Conservation (phyloP, 306 rosid species). For the Glycyrrhiza uralensis region DNA sequence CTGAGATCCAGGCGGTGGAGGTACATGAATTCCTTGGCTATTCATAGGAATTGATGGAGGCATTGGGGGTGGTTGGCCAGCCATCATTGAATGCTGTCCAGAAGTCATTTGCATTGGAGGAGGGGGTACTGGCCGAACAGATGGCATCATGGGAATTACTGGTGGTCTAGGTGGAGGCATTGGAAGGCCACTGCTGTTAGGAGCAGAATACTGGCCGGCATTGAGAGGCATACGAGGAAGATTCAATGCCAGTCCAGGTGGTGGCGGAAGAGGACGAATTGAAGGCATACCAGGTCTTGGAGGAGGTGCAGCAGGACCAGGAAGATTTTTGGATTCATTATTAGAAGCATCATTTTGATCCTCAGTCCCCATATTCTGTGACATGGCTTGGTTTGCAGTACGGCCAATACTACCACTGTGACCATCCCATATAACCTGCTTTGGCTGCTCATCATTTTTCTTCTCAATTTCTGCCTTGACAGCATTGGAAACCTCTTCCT, state of each 20-base stretch:
- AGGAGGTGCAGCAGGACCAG: slow-evolving; percentile 89
- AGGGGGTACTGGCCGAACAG: slow-evolving; percentile 59
- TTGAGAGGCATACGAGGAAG: slow-evolving; percentile 67
- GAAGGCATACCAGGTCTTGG: slow-evolving; percentile 77
- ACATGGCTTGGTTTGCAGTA: slow-evolving; percentile 87
- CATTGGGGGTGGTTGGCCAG: slow-evolving; percentile 57
- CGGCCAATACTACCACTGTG: slow-evolving; percentile 95
- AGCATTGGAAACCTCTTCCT: slow-evolving; percentile 94
- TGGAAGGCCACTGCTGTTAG: slow-evolving; percentile 48
- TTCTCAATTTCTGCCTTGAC: slow-evolving; percentile 96
- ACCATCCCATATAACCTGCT: slow-evolving; percentile 98
- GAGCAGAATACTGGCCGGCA: slow-evolving; percentile 56
- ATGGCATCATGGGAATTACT: slow-evolving; percentile 48
- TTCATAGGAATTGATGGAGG: slow-evolving; percentile 53
- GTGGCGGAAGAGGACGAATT: slow-evolving; percentile 86
- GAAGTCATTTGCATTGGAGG: slow-evolving; percentile 57
- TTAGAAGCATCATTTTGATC: slow-evolving; percentile 53
- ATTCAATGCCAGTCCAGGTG: slow-evolving; percentile 82
- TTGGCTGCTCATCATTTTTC: slow-evolving; percentile 89
- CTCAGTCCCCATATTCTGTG: slow-evolving; percentile 64
- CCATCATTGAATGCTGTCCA: slow-evolving; percentile 61
- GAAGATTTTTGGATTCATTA: slow-evolving; percentile 56
- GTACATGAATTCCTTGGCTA: slow-evolving; percentile 53
- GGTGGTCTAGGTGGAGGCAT: slow-evolving; percentile 62
- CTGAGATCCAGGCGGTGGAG: slow-evolving; percentile 89